phyloP scores from a whole-genome alignment of 805 yeast species.

The Wickerhamiella spandovensis region DNA sequence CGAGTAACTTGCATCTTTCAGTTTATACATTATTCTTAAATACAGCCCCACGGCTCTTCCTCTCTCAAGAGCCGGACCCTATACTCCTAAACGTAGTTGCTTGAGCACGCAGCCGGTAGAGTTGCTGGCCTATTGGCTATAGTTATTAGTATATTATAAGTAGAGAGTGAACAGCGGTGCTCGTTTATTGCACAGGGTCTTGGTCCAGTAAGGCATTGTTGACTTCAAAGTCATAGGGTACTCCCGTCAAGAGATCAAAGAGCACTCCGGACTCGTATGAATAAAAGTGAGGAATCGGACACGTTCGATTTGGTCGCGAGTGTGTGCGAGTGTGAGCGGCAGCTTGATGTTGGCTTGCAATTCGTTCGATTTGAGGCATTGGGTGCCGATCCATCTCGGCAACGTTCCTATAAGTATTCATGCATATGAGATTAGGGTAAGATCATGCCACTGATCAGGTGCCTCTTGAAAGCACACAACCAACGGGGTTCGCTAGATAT shows the following conservation, averaged over 20 bases:
- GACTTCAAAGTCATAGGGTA: neutral
- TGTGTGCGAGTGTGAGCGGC: neutral
- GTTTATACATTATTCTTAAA: neutral
- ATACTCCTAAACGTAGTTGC: too few relatives aligned
- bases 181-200: neutral
- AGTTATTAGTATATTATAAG: too few relatives aligned
- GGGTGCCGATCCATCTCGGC: neutral
- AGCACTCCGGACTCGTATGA: neutral
- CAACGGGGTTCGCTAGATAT: too few relatives aligned
- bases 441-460: neutral
- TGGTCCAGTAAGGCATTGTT: neutral
- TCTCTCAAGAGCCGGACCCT: too few relatives aligned
- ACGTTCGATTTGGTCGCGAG: neutral
- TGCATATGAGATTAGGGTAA: neutral
- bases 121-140: too few relatives aligned
- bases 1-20: neutral
- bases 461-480: neutral
- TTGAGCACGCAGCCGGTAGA: too few relatives aligned
- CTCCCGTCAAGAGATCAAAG: neutral
- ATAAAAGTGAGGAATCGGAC: neutral
- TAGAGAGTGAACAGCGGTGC: neutral
- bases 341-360: neutral
- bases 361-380: neutral
- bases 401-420: neutral
- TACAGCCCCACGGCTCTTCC: too few relatives aligned